These are phyloP conservation scores for Populus trichocarpa DNA, from an alignment of 441 rosid species.

Conservation along the genomic window DNA sequence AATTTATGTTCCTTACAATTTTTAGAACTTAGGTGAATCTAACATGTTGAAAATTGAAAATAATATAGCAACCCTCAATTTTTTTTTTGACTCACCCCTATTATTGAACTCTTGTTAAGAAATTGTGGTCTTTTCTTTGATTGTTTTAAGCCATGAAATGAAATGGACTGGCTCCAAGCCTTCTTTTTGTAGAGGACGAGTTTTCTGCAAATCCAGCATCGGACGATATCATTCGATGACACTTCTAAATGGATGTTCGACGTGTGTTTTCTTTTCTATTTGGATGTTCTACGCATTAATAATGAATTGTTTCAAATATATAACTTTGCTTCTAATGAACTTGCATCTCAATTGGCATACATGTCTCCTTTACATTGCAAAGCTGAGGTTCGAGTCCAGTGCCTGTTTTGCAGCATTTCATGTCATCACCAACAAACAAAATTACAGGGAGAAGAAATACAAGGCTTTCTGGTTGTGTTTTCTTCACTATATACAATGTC, in stretches of 20 bases:
- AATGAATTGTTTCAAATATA: not conserved
- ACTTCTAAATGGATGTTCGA: not conserved
- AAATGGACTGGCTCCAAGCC: not conserved
- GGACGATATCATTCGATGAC: not conserved
- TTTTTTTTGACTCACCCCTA: not conserved
- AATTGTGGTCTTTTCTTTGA: not conserved
- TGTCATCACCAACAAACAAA: not conserved
- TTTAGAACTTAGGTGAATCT: conserved; percentile 11
- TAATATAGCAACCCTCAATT: conserved; percentile 16
- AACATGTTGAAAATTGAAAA: conserved; percentile 14
- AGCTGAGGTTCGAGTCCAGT: not conserved
- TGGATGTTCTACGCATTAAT: not conserved
- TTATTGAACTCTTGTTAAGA: not conserved
- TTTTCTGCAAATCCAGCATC: not conserved
- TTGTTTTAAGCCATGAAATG: not conserved
- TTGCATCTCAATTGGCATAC: no score
- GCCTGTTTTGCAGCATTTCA: not conserved
- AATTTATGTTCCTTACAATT: not conserved
- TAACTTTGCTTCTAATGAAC: not conserved
- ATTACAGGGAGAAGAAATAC: not conserved
- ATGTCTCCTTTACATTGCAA: not conserved
- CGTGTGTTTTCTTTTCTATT: no score
- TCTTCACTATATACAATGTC: not conserved
- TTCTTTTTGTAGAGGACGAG: not conserved
- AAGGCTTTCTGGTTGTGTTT: not conserved